These are phyloP conservation scores for Coniosporium tulheliwenetii DNA, from an alignment of 2,329 filamentous ascomycete species.

Conservation along the genomic window DNA sequence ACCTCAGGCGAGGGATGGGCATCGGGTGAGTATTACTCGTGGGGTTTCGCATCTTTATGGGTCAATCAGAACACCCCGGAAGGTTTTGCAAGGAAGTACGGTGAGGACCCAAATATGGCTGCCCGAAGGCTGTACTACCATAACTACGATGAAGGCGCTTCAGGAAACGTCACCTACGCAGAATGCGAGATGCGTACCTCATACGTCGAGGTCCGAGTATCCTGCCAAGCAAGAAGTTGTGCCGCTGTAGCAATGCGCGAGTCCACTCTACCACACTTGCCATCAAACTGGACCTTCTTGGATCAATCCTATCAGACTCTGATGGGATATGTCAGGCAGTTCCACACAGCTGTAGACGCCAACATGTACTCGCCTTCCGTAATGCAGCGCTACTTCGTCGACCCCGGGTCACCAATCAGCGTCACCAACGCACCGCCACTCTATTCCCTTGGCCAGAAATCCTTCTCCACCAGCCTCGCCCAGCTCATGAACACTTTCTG, in stretches of 20 bases:
- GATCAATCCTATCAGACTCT: not conserved
- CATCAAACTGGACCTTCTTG: not conserved
- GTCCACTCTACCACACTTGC: slow-evolving; percentile 4
- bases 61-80: too few relatives aligned
- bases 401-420: slow-evolving; percentile 4
- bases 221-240: slow-evolving; percentile 4
- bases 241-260: slow-evolving; percentile 2
- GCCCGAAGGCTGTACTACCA: slow-evolving; percentile 3
- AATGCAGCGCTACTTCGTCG: slow-evolving; percentile 5
- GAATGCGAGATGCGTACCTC: slow-evolving; percentile 5
- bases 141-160: not conserved
- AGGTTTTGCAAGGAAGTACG: too few relatives aligned
- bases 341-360: not conserved
- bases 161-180: slow-evolving; percentile 3
- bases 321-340: too few relatives aligned
- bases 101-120: not conserved
- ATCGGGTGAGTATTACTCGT: too few relatives aligned
- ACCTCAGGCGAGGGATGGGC: too few relatives aligned
- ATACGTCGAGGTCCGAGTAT: slow-evolving; percentile 5
- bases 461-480: slow-evolving; percentile 2
- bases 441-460: not conserved
- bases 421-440: not conserved
- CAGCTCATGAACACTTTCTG: slow-evolving; percentile 7
- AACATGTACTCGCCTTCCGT: slow-evolving; percentile 1
- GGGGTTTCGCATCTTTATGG: too few relatives aligned